These are phyloP conservation scores for Botryotinia convoluta DNA, from an alignment of 2,329 filamentous ascomycete genomes.

Conservation along the genomic window DNA sequence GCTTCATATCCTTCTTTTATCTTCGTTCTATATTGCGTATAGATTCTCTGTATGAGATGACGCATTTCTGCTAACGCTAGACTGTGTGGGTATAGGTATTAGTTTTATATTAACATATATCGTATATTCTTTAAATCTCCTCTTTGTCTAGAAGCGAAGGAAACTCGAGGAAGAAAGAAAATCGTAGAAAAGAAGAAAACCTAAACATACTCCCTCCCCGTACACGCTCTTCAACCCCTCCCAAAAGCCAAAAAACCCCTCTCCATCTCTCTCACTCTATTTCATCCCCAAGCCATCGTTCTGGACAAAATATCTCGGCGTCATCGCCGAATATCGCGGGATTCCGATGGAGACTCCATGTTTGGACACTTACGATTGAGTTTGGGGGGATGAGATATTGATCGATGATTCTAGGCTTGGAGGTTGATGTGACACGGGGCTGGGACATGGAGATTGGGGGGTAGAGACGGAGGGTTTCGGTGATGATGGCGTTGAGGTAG, in stretches of 20 bases:
- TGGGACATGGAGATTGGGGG: constrained; percentile 66
- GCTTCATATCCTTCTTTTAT: constrained; percentile 52
- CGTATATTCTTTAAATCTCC: too few relatives aligned
- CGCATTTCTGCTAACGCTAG: constrained; percentile 69
- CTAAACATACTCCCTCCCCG: constrained; percentile 61
- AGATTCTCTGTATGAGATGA: constrained; percentile 59
- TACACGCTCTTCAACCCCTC: constrained; percentile 62
- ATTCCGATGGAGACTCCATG: constrained; percentile 59
- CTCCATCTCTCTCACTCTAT: constrained; percentile 71
- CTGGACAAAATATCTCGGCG: constrained; percentile 74
- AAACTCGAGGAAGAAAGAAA: neutral
- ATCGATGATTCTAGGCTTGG: constrained; percentile 53
- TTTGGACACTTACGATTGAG: constrained; percentile 59
- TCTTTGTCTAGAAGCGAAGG: neutral
- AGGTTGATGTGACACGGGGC: constrained; percentile 52
- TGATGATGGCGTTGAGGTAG: constrained; percentile 62
- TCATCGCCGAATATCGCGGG: constrained; percentile 66
- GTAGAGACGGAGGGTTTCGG: constrained; percentile 60
- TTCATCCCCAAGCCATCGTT: constrained; percentile 74
- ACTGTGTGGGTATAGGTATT: neutral
- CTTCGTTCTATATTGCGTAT: constrained; percentile 54
- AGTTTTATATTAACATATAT: too few relatives aligned
- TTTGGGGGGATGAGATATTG: constrained; percentile 52
- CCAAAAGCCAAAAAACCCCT: constrained; percentile 64
- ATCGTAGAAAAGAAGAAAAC: neutral